phyloP scores from a whole-genome alignment of 306 rosid species.

The Cotoneaster glaucophyllus region DNA sequence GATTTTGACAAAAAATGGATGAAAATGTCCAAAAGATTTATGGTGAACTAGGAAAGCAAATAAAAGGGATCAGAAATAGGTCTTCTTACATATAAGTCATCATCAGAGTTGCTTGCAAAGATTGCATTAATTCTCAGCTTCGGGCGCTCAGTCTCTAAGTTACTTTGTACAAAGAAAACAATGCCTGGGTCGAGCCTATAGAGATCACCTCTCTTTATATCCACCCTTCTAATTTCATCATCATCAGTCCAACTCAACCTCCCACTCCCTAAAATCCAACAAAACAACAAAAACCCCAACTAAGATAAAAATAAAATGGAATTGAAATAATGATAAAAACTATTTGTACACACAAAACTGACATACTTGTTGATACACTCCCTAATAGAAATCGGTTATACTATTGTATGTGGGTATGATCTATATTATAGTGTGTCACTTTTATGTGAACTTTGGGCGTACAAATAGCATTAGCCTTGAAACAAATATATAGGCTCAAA shows the following conservation, averaged over 20 bases:
- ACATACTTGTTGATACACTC: too few relatives aligned
- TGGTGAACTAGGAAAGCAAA: neutral
- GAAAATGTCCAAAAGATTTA: neutral
- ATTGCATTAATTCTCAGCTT: constrained; percentile 68
- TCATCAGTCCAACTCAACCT: constrained; percentile 46
- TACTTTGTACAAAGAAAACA: constrained; percentile 60
- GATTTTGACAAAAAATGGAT: neutral
- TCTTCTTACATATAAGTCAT: constrained; percentile 41
- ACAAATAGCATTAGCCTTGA: too few relatives aligned
- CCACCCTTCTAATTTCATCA: constrained; percentile 21
- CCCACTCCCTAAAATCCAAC: constrained; percentile 53
- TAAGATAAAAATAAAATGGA: neutral
- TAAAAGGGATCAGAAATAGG: neutral
- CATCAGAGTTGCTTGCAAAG: constrained; percentile 41
- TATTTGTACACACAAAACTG: too few relatives aligned
- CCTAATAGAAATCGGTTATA: neutral
- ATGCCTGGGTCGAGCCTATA: constrained; percentile 52
- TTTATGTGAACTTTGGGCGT: too few relatives aligned
- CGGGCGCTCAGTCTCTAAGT: constrained; percentile 43
- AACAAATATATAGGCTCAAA: neutral
- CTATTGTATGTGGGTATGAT: too few relatives aligned
- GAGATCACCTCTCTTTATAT: constrained; percentile 59
- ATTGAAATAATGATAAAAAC: neutral
- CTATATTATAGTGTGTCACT: too few relatives aligned
- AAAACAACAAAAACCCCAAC: too few relatives aligned